A percentile compares a stretch with the other conserved stretches of the same genome.
Conservation (phyloP, 2,329 filamentous ascomycete species). For the Zelopaecilomyces penicillatus region DNA sequence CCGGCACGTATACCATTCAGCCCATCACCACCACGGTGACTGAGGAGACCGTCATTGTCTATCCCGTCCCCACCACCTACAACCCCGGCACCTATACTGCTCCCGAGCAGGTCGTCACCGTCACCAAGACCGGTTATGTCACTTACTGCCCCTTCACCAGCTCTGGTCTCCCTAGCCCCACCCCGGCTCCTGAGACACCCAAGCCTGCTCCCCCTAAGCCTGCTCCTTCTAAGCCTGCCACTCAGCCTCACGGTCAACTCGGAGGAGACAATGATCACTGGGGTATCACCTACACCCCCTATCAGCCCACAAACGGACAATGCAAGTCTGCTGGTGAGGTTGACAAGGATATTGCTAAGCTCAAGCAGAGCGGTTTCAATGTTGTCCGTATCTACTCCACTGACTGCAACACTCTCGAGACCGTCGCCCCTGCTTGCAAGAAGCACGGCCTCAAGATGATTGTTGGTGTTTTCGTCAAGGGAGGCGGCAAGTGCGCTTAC, state of each 20-base stretch:
- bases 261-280: slow-evolving; percentile 47
- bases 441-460: slow-evolving; percentile 68
- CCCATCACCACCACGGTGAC: slow-evolving; percentile 55
- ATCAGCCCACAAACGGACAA: slow-evolving; percentile 42
- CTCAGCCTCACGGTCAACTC: slow-evolving; percentile 22
- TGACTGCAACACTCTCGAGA: slow-evolving; percentile 75
- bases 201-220: slow-evolving; percentile 13
- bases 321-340: slow-evolving; percentile 61
- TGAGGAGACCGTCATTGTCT: slow-evolving; percentile 48
- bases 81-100: slow-evolving; percentile 66
- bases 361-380: slow-evolving; percentile 59
- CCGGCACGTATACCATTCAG: slow-evolving; percentile 69
- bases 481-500: slow-evolving; percentile 46
- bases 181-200: slow-evolving; percentile 20
- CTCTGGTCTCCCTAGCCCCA: slow-evolving; percentile 26
- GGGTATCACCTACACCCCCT: slow-evolving; percentile 77
- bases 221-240: slow-evolving; percentile 12
- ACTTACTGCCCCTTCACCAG: slow-evolving; percentile 62
- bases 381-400: slow-evolving; percentile 80
- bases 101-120: slow-evolving; percentile 56
- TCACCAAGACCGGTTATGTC: slow-evolving; percentile 60
- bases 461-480: slow-evolving; percentile 78
- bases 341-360: slow-evolving; percentile 48
- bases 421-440: slow-evolving; percentile 62
- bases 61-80: slow-evolving; percentile 57